Percentiles rank a stretch among this genome's conserved stretches.
phyloP scores from a whole-genome alignment of 768 basidiomycete species.

The Lentinula guzmanii region DNA sequence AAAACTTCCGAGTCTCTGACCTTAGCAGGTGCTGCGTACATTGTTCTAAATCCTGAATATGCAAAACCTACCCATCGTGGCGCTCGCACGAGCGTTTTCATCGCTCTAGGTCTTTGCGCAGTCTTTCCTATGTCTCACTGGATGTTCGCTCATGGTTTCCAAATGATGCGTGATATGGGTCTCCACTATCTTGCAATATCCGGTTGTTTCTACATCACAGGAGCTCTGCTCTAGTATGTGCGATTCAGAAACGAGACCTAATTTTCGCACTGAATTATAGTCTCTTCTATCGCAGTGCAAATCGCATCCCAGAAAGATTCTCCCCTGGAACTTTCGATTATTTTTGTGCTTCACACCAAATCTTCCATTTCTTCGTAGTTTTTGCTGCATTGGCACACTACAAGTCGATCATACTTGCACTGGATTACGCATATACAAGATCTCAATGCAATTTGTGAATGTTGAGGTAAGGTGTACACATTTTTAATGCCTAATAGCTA shows the following conservation, averaged over 20 bases:
- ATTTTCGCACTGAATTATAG: slow-evolving; percentile 12
- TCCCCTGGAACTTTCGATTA: slow-evolving; percentile 76
- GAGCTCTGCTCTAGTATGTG: slow-evolving; percentile 79
- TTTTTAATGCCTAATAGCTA: not conserved
- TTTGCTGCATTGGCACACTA: slow-evolving; percentile 68
- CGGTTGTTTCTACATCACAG: slow-evolving; percentile 70
- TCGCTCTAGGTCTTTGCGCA: slow-evolving; percentile 67
- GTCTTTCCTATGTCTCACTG: slow-evolving; percentile 67
- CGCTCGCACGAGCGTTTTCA: slow-evolving; percentile 73
- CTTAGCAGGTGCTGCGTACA: slow-evolving; percentile 56
- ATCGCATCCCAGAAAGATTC: slow-evolving; percentile 73
- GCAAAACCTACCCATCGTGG: slow-evolving; percentile 68
- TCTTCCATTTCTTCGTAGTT: slow-evolving; percentile 81
- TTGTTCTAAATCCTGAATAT: slow-evolving; percentile 77
- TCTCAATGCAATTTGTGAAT: not conserved
- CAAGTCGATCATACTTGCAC: slow-evolving; percentile 44
- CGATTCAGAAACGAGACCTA: slow-evolving; percentile 15
- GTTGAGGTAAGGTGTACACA: not conserved
- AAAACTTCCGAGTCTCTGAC: not conserved
- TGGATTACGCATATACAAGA: slow-evolving; percentile 50
- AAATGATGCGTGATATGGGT: slow-evolving; percentile 58
- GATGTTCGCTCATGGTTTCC: slow-evolving; percentile 49
- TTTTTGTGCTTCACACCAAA: slow-evolving; percentile 79
- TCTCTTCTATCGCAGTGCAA: slow-evolving; percentile 51
- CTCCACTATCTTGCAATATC: slow-evolving; percentile 64